A percentile compares a stretch with the other conserved stretches of the same genome.
phyloP scores from a whole-genome alignment of 176 grass and related monocot genomes.

The Luzula sylvatica region DNA sequence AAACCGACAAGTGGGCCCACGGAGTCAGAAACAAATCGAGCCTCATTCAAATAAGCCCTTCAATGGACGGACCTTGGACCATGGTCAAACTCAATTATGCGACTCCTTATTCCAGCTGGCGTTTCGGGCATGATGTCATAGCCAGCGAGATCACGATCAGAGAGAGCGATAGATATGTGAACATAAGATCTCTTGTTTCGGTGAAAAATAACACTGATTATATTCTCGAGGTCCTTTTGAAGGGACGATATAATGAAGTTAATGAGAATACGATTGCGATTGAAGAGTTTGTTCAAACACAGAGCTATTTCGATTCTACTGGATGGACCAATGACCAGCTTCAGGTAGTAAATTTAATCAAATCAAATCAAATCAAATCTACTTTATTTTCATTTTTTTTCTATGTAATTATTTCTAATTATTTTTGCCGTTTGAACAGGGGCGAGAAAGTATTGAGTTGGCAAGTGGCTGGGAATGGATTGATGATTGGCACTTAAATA shows the following conservation, averaged over 20 bases:
- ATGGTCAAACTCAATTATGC: conserved; percentile 93
- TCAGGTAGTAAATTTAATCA: conserved; percentile 3
- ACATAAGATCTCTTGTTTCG: conserved; percentile 83
- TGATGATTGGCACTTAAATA: conserved; percentile 40
- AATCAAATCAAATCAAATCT: no score
- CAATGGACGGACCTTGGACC: conserved; percentile 94
- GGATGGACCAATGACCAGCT: conserved; percentile 25
- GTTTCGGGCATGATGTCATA: conserved; percentile 79
- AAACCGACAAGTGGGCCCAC: conserved; percentile 7
- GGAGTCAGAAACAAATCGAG: conserved; percentile 40
- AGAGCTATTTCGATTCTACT: conserved; percentile 22
- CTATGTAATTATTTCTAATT: neutral
- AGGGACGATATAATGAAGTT: conserved; percentile 40
- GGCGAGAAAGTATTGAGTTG: conserved; percentile 12
- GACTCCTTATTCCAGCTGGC: conserved; percentile 78
- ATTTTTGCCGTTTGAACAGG: conserved; percentile 24
- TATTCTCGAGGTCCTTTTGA: conserved; percentile 50
- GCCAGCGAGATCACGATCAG: conserved; percentile 80
- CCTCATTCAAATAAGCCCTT: conserved; percentile 85
- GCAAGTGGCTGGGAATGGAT: conserved; percentile 34
- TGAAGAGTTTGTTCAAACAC: conserved; percentile 30
- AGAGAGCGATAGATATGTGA: conserved; percentile 75
- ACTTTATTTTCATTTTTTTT: no score
- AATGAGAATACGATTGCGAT: conserved; percentile 27
- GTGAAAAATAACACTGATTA: conserved; percentile 67